Evolutionary conservation across 306 rosid genomes (phyloP).

Genomic region (Canavalia gladiata): DNA sequence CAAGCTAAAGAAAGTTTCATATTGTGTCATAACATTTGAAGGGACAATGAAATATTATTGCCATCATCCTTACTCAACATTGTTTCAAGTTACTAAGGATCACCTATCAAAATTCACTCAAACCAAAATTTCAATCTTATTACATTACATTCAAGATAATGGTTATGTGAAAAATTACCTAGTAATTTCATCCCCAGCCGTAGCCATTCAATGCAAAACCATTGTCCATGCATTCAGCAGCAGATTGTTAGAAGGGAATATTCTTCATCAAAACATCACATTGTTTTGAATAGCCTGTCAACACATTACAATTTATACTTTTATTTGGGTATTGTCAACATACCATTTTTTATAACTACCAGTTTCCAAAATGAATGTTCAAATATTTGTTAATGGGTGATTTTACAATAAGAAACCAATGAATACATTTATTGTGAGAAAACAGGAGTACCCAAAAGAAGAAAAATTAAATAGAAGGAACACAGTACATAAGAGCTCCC

Average conservation of each 20-base stretch:
- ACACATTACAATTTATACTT: not conserved
- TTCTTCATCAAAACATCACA: not conserved
- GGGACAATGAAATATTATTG: too few relatives aligned
- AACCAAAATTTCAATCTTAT: too few relatives aligned
- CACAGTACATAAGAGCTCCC: not conserved
- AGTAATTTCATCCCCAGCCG: not conserved
- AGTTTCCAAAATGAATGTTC: not conserved
- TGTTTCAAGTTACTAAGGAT: too few relatives aligned
- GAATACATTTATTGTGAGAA: not conserved
- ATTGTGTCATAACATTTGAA: too few relatives aligned
- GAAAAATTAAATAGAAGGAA: not conserved
- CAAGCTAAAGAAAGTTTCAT: too few relatives aligned
- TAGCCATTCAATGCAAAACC: too few relatives aligned
- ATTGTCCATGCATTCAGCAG: not conserved
- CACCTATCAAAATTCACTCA: too few relatives aligned
- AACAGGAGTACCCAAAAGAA: not conserved
- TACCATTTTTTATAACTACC: not conserved
- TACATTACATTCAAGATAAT: too few relatives aligned
- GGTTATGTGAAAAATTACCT: not conserved
- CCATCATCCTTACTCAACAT: too few relatives aligned
- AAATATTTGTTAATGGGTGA: not conserved
- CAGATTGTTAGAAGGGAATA: not conserved
- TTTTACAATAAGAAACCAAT: not conserved
- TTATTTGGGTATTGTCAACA: not conserved
- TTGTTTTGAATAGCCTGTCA: not conserved